These are phyloP conservation scores for Telfairia occidentalis DNA, from an alignment of 331 rosid species.

Conservation along the genomic window DNA sequence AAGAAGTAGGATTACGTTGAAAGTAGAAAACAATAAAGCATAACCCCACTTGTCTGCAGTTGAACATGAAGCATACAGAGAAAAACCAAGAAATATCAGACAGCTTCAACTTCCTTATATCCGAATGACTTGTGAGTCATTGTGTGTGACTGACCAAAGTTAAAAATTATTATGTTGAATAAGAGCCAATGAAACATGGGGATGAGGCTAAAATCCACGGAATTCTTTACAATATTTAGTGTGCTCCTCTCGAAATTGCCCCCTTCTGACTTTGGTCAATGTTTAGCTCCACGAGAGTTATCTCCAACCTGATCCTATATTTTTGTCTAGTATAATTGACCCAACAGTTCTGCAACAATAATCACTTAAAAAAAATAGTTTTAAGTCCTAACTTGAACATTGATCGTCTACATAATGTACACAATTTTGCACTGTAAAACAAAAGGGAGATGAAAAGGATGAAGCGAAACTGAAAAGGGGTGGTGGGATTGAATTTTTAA, in stretches of 20 bases:
- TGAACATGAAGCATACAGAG: constrained; percentile 12
- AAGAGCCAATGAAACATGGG: background rate
- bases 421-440: background rate
- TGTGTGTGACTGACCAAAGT: background rate
- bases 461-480: background rate
- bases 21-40: constrained; percentile 9
- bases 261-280: background rate
- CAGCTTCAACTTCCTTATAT: constrained; percentile 6
- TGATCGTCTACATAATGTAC: background rate
- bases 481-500: background rate
- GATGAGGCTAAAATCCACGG: background rate
- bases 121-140: constrained; percentile 4
- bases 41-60: constrained; percentile 11
- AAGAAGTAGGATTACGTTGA: constrained; percentile 9
- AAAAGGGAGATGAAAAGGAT: background rate
- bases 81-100: constrained; percentile 3
- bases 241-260: background rate
- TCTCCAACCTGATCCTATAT: constrained; percentile 2
- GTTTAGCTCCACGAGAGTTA: background rate
- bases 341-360: background rate
- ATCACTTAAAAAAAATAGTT: background rate
- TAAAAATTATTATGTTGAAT: background rate
- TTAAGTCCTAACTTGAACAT: background rate
- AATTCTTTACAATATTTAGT: background rate
- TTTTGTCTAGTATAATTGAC: background rate